phyloP scores from a whole-genome alignment of 164 flowering plant genomes.

The Chloranthus sessilifolius region DNA sequence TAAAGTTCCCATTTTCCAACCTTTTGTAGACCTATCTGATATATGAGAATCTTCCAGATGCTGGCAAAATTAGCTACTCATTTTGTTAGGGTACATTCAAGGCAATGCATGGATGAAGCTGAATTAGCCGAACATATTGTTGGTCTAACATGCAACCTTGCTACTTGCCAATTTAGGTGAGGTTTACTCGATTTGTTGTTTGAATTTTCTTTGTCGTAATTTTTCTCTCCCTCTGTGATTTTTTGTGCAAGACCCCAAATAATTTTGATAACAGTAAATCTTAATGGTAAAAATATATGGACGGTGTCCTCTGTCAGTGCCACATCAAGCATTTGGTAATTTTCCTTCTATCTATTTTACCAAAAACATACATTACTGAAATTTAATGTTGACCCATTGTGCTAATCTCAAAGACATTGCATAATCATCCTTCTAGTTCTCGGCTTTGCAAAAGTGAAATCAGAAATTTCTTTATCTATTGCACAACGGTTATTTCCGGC shows the following conservation, averaged over 20 bases:
- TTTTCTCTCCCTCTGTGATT: not conserved
- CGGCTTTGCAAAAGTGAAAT: too few species aligned
- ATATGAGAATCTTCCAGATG: slow-evolving; percentile 33
- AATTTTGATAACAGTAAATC: too few species aligned
- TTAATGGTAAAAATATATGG: too few species aligned
- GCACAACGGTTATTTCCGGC: too few species aligned
- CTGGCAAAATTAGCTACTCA: slow-evolving; percentile 68
- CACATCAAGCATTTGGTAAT: not conserved
- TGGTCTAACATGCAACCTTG: slow-evolving; percentile 80
- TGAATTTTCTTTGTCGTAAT: not conserved
- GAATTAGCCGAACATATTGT: slow-evolving; percentile 95
- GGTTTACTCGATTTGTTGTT: not conserved
- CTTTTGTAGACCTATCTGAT: slow-evolving; percentile 4
- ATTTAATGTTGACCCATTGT: too few species aligned
- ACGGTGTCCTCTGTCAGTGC: too few species aligned
- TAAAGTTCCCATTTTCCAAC: not conserved
- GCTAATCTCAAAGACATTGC: too few species aligned
- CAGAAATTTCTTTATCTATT: too few species aligned
- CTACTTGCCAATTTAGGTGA: slow-evolving; percentile 84
- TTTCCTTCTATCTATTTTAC: not conserved
- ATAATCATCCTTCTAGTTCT: too few species aligned
- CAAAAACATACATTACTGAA: too few species aligned
- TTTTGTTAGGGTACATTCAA: slow-evolving; percentile 64
- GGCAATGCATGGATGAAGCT: slow-evolving; percentile 88
- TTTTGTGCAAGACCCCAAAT: too few species aligned